Conservation (phyloP, 208 protist species). For the Leptomonas seymouri region DNA sequence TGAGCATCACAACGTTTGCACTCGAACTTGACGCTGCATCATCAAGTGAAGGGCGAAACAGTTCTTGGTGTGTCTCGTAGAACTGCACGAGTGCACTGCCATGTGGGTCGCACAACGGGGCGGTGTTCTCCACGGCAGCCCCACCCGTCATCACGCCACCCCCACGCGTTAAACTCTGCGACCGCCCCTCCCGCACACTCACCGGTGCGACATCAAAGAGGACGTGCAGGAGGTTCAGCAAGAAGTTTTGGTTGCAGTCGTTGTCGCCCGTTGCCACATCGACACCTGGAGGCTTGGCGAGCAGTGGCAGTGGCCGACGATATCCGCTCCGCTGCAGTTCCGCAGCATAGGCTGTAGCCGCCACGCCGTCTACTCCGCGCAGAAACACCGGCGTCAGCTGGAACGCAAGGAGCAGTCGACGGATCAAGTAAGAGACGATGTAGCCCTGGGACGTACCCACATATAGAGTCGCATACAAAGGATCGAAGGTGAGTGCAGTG, state of each 20-base stretch:
- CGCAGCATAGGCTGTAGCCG: conserved; percentile 33
- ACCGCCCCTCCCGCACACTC: background rate
- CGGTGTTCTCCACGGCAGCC: background rate
- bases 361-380: conserved; percentile 27
- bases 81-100: conserved; percentile 12
- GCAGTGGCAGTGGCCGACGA: conserved; percentile 1
- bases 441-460: conserved; percentile 74
- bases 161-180: background rate
- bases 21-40: background rate
- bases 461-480: conserved; percentile 59
- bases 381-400: conserved; percentile 60
- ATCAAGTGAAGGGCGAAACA: background rate
- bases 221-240: conserved; percentile 17
- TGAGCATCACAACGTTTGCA: background rate
- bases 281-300: background rate
- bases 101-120: conserved; percentile 5
- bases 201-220: conserved; percentile 16
- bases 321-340: conserved; percentile 36
- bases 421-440: conserved; percentile 69
- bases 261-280: background rate
- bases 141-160: background rate
- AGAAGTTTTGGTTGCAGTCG: background rate
- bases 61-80: conserved; percentile 9
- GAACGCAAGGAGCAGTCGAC: conserved; percentile 62
- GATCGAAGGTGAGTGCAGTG: conserved; percentile 62